Base-by-base conservation (phyloP, 140 eudicot genomes). In the Bidens hawaiensis region DNA sequence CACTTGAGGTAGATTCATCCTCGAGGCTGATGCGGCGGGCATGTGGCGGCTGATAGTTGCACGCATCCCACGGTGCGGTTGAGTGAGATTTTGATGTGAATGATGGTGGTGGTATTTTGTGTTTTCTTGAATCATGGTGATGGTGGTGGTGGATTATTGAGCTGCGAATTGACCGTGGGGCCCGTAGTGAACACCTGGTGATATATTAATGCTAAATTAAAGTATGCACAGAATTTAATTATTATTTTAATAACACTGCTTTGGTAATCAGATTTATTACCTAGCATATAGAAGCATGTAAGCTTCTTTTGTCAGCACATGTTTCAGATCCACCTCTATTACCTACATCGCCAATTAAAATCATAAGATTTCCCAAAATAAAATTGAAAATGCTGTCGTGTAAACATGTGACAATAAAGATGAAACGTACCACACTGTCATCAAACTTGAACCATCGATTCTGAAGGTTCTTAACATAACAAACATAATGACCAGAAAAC, bases 241-340 rank as follows among this genome's bases (percentile, higher is more conserved):
- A 6, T 12, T 21, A 34, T 10, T 58, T 16, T 33, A 17, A 4
- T 31, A 10, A 6, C 3, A 33, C 22, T 18, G 18, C 2, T 10
- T 33, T 31, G 9, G 64, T 33, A 11, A 9, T 31, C 27, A 33
- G 3, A 18, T 16, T 21, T 58, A 30, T 75, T 78, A 91, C 99
- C 99, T 88, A 16, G 93, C 86, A 58, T 93, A 93, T 22, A 93
- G 82, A 52, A 93, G 96, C 94, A 93, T 93, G 79, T 93, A 93
- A 11, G 99, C 99, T 38, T 83, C 89, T 70, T 78, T 82, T 25
- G 86, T 69, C 81, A 93, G 73, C 53, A 93, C 99, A 1, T 76
- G 69, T 55, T 75, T 80, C 57, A 85, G 77, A 28, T 88, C 99
- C 75, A 93, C 99, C 58, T 64, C 74, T 34, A 64, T 76, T 13